Percentiles rank a stretch among this genome's conserved stretches.
phyloP scores from a whole-genome alignment of 345 rosid genomes.

The Linum tenue region DNA sequence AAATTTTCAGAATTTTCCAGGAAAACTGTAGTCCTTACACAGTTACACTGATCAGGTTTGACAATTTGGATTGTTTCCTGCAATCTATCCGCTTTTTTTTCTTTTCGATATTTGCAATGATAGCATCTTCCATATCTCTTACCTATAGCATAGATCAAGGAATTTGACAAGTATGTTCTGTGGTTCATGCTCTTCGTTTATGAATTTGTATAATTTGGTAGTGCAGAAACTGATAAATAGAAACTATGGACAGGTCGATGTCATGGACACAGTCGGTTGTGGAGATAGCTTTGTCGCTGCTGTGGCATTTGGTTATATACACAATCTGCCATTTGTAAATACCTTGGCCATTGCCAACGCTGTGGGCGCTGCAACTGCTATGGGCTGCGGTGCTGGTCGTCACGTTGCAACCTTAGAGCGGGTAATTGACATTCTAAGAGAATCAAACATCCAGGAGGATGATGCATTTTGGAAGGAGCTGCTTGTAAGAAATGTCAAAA shows the following conservation, averaged over 20 bases:
- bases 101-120: too few relatives aligned
- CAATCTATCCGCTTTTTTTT: too few relatives aligned
- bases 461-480: conserved; percentile 46
- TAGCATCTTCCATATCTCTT: too few relatives aligned
- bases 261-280: conserved; percentile 89
- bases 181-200: neutral
- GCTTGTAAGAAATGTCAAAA: conserved; percentile 25
- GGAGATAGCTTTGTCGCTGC: conserved; percentile 99
- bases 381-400: conserved; percentile 98
- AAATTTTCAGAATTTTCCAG: too few relatives aligned
- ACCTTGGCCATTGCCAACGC: conserved; percentile 88
- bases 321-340: conserved; percentile 48
- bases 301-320: conserved; percentile 81
- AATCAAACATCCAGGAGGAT: conserved; percentile 56
- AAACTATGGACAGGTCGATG: conserved; percentile 51
- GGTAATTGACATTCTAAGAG: conserved; percentile 55
- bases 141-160: too few relatives aligned
- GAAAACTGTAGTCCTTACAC: too few relatives aligned
- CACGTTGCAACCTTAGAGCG: conserved; percentile 64
- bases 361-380: conserved; percentile 97
- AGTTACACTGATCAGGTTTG: too few relatives aligned
- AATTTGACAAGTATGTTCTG: neutral
- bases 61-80: too few relatives aligned
- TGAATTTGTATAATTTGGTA: neutral
- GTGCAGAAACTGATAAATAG: neutral